Percentiles rank a stretch among this genome's conserved stretches.
These are phyloP conservation scores for Canariomyces notabilis DNA, from an alignment of 2,329 filamentous ascomycete species.

Conservation along the genomic window DNA sequence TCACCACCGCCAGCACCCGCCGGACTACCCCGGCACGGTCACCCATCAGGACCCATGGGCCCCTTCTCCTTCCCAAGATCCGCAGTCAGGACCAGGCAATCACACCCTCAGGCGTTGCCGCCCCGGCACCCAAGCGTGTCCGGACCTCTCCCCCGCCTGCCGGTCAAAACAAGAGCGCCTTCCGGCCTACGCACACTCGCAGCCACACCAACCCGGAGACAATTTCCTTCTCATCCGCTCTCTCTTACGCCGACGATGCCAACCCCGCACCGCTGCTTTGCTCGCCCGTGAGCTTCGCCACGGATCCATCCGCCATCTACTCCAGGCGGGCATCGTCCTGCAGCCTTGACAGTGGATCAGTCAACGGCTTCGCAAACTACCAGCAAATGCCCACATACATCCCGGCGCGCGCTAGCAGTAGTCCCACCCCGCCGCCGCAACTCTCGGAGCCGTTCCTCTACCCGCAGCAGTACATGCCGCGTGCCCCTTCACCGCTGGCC, in stretches of 20 bases:
- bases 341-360: constrained; percentile 59
- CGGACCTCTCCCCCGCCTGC: constrained; percentile 46
- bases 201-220: constrained; percentile 60
- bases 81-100: constrained; percentile 76
- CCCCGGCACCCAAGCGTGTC: constrained; percentile 50
- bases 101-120: constrained; percentile 52
- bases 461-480: constrained; percentile 39
- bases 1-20: constrained; percentile 50
- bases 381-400: constrained; percentile 62
- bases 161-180: constrained; percentile 27
- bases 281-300: constrained; percentile 56
- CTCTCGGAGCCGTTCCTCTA: constrained; percentile 43
- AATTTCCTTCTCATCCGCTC: constrained; percentile 37
- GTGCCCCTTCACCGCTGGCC: constrained; percentile 43
- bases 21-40: constrained; percentile 65
- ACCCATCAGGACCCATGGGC: constrained; percentile 72
- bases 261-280: constrained; percentile 50
- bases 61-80: constrained; percentile 78
- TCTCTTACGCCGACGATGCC: constrained; percentile 37
- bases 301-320: constrained; percentile 41
- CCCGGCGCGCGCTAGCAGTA: constrained; percentile 29
- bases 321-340: constrained; percentile 60
- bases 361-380: constrained; percentile 80
- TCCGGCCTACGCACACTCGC: constrained; percentile 46
- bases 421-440: constrained; percentile 25